These are phyloP conservation scores for Seiridium cupressi DNA, from an alignment of 2,329 filamentous ascomycete genomes.

Conservation along the genomic window DNA sequence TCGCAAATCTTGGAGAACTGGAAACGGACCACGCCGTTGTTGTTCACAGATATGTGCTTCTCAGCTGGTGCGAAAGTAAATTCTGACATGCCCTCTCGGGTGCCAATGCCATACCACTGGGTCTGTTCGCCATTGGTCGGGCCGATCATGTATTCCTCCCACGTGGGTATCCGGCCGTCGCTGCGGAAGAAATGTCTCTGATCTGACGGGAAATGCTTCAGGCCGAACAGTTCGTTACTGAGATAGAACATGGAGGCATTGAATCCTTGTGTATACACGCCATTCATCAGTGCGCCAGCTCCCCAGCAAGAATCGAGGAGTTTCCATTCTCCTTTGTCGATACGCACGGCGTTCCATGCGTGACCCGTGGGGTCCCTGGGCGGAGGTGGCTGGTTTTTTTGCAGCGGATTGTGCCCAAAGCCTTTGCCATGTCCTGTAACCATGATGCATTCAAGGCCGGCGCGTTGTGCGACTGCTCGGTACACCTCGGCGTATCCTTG, in stretches of 20 bases:
- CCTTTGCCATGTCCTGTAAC: slow-evolving; percentile 85
- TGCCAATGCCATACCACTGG: slow-evolving; percentile 41
- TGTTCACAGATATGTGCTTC: slow-evolving; percentile 60
- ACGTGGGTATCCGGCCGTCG: slow-evolving; percentile 66
- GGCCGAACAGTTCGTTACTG: slow-evolving; percentile 77
- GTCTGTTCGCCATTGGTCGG: slow-evolving; percentile 48
- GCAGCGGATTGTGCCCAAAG: slow-evolving; percentile 65
- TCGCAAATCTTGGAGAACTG: slow-evolving; percentile 76
- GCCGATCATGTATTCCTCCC: slow-evolving; percentile 80
- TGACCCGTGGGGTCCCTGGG: slow-evolving; percentile 63
- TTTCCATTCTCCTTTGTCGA: slow-evolving; percentile 88
- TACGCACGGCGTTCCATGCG: slow-evolving; percentile 90
- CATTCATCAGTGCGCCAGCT: slow-evolving; percentile 58
- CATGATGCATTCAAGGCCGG: slow-evolving; percentile 75
- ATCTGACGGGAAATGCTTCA: slow-evolving; percentile 75
- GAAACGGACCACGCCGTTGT: slow-evolving; percentile 65
- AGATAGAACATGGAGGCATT: slow-evolving; percentile 58
- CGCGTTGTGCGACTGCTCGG: slow-evolving; percentile 71
- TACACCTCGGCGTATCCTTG: slow-evolving; percentile 88
- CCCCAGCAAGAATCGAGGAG: slow-evolving; percentile 93
- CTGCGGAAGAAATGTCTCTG: slow-evolving; percentile 68
- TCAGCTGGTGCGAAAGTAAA: slow-evolving; percentile 60
- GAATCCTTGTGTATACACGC: slow-evolving; percentile 67
- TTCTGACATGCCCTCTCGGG: slow-evolving; percentile 51
- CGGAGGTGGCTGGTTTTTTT: slow-evolving; percentile 64